Conservation (phyloP, 345 rosid genomes). For the Eutrema japonicum region DNA sequence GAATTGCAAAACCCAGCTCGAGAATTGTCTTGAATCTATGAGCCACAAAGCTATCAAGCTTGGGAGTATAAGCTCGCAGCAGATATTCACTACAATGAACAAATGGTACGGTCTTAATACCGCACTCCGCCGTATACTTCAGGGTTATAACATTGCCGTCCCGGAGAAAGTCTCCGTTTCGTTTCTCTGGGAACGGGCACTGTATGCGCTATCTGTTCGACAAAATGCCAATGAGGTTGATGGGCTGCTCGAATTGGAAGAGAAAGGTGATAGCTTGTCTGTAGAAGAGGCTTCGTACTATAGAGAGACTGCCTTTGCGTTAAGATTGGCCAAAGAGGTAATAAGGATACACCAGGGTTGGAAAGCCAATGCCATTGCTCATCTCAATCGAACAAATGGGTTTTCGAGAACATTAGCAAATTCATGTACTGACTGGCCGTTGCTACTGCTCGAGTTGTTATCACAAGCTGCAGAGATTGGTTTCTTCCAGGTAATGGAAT, state of each 20-base stretch:
- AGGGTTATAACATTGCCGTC: conserved; percentile 42
- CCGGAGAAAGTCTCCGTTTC: conserved; percentile 60
- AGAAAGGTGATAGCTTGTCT: conserved; percentile 59
- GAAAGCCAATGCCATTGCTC: conserved; percentile 85
- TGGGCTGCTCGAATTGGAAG: conserved; percentile 57
- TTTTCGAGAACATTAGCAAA: conserved; percentile 83
- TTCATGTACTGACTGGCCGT: conserved; percentile 93
- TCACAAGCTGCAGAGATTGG: conserved; percentile 90
- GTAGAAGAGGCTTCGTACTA: conserved; percentile 80
- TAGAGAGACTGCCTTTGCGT: conserved; percentile 69
- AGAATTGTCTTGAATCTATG: conserved; percentile 88
- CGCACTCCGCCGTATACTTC: conserved; percentile 59
- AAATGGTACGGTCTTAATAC: conserved; percentile 82
- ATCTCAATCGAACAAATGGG: conserved; percentile 69
- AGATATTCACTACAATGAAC: conserved; percentile 73
- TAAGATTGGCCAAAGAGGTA: conserved; percentile 87
- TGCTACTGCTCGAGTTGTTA: conserved; percentile 83
- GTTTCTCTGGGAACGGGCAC: conserved; percentile 78
- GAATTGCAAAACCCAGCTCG: conserved; percentile 75
- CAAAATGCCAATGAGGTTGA: conserved; percentile 77
- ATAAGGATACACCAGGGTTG: conserved; percentile 65
- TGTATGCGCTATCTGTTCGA: conserved; percentile 69
- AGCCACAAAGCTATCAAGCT: conserved; percentile 66
- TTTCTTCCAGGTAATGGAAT: conserved; percentile 72
- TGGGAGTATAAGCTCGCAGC: conserved; percentile 75